Evolutionary conservation across 2,329 filamentous ascomycete genomes (phyloP).

Genomic region (Colletotrichum somersetense): DNA sequence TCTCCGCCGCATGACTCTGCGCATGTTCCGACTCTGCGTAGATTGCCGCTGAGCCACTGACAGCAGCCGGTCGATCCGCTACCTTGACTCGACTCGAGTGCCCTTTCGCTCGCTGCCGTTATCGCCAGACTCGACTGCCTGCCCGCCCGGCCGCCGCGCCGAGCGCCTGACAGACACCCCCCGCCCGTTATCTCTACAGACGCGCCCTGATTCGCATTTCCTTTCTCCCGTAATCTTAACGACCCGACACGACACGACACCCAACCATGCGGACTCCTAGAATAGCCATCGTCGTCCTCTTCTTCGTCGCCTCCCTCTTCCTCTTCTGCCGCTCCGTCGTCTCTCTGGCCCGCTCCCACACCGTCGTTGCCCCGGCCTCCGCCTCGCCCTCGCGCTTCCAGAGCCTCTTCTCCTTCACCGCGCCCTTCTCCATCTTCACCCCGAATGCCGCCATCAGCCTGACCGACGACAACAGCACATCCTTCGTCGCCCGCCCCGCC

Average conservation of each 20-base stretch:
- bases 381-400: constrained; percentile 60
- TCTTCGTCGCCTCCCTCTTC: constrained; percentile 66
- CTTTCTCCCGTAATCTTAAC: constrained; percentile 10
- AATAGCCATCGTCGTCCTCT: constrained; percentile 66
- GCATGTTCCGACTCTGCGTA: constrained; percentile 28
- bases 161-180: constrained; percentile 14
- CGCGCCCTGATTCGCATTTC: neutral
- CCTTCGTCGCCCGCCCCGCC: constrained; percentile 92
- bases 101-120: neutral
- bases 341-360: constrained; percentile 50
- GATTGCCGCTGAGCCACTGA: constrained; percentile 39
- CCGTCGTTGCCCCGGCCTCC: constrained; percentile 40
- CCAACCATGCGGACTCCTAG: constrained; percentile 66
- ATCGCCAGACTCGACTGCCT: constrained; percentile 13
- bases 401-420: constrained; percentile 77
- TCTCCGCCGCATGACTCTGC: constrained; percentile 32
- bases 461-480: constrained; percentile 97
- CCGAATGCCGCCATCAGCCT: constrained; percentile 96
- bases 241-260: constrained; percentile 32
- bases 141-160: constrained; percentile 21
- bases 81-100: neutral
- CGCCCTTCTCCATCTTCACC: constrained; percentile 89
- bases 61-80: constrained; percentile 27
- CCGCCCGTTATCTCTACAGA: constrained; percentile 11
- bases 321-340: constrained; percentile 66